These are phyloP conservation scores for Raphanus sativus DNA, from an alignment of 345 rosid genomes.

Conservation along the genomic window DNA sequence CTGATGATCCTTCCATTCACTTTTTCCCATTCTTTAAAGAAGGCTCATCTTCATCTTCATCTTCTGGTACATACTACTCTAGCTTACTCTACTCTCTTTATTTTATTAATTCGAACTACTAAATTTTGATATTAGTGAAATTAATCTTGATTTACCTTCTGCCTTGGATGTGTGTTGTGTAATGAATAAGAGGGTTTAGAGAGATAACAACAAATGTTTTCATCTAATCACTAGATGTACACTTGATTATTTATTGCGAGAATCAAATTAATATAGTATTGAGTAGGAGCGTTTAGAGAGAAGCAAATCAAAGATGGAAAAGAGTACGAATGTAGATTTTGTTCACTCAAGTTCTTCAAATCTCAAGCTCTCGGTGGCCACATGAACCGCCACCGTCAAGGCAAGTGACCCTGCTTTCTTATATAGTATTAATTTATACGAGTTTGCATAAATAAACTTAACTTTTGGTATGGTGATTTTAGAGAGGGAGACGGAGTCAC, in stretches of 20 bases:
- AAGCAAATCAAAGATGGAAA: slow-evolving; percentile 74
- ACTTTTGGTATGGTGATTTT: slow-evolving; percentile 36
- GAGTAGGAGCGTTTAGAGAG: slow-evolving; percentile 52
- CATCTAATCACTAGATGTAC: slow-evolving; percentile 33
- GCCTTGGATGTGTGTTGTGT: not conserved
- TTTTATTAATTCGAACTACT: not conserved
- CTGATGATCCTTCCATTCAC: slow-evolving; percentile 64
- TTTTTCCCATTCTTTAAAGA: slow-evolving; percentile 56
- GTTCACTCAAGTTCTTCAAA: slow-evolving; percentile 99
- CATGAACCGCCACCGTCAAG: slow-evolving; percentile 99
- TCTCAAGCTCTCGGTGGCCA: slow-evolving; percentile 99
- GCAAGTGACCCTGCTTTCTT: slow-evolving; percentile 40
- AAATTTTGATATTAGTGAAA: not conserved
- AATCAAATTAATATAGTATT: slow-evolving; percentile 39
- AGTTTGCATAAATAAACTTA: slow-evolving; percentile 2
- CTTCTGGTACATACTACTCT: slow-evolving; percentile 48
- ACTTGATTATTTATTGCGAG: slow-evolving; percentile 12
- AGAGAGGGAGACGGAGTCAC: slow-evolving; percentile 98
- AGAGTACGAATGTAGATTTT: slow-evolving; percentile 98
- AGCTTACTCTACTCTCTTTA: not conserved
- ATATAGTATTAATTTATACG: not conserved
- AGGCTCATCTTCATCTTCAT: slow-evolving; percentile 52
- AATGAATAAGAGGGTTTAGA: slow-evolving; percentile 18
- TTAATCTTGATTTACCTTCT: not conserved
- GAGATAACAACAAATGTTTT: slow-evolving; percentile 3